A percentile compares a stretch with the other conserved stretches of the same genome.
These are phyloP conservation scores for Schizosaccharomyces osmophilus DNA, from an alignment of 805 yeast genomes.

Conservation along the genomic window DNA sequence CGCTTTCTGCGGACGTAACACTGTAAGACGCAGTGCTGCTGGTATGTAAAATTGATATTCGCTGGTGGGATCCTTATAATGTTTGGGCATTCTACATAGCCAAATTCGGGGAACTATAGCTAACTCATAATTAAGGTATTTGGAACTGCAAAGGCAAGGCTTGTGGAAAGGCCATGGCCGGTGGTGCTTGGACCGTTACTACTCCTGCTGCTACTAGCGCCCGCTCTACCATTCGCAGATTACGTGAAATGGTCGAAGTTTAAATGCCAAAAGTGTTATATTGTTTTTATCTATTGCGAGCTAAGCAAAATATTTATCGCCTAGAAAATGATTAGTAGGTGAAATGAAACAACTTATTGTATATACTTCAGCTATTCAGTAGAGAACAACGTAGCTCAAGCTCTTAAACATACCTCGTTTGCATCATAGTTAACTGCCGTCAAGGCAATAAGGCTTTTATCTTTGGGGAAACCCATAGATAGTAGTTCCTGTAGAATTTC, in stretches of 20 bases:
- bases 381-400: neutral
- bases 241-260: conserved; percentile 99
- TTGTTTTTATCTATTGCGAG: conserved; percentile 2
- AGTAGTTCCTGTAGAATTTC: neutral
- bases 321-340: neutral
- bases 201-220: conserved; percentile 99
- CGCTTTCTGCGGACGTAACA: conserved; percentile 98
- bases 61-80: neutral
- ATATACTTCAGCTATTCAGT: too few species aligned
- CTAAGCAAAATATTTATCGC: neutral
- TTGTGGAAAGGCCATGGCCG: conserved; percentile 92
- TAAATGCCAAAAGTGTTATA: conserved; percentile 20
- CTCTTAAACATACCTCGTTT: neutral
- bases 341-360: neutral
- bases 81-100: too few species aligned
- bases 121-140: conserved; percentile 22
- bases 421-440: neutral
- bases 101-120: neutral
- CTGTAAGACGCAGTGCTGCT: conserved; percentile 90
- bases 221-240: conserved; percentile 99
- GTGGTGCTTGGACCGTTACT: conserved; percentile 98
- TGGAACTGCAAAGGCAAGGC: conserved; percentile 64
- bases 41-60: conserved; percentile 20
- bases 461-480: neutral
- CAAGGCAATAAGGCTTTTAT: neutral